Base-by-base conservation (phyloP, 495 filamentous ascomycete genomes). In the Trichocladium uniseriatum region DNA sequence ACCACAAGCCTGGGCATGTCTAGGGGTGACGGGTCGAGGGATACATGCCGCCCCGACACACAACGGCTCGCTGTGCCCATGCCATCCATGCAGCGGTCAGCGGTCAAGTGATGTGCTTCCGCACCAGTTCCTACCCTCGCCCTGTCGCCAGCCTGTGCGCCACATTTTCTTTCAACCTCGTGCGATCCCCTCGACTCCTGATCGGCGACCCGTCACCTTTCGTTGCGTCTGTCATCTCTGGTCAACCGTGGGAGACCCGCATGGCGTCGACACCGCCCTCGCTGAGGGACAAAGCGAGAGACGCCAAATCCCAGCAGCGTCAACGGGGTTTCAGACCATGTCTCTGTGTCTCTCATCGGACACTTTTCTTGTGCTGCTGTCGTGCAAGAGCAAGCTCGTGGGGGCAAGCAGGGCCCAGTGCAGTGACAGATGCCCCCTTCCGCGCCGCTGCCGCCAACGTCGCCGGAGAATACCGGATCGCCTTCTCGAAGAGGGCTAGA, bases 381-480 rank as follows among this genome's bases (percentile, higher is more conserved):
- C 61, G 58, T 60, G 62, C 58, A 54, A 55, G 43, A 35, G 57
- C 47, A 52, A 39, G 53, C 61, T 64, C 60, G 59, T 58, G 58
- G 57, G 41, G 54, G 56, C 44, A 58, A 63, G 57, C 51, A 60
- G 62, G 55, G 60, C 52, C 56, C 53, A 47, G 56, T 57, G 45
- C 58, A 62, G 62, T 65, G 61, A 61, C 60, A 64, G 61, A 59
- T 68, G 62, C 59, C 60, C 39, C 52, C 63, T 61, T 61, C 62
- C 57, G 56, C 60, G 57, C 56, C 45, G 58, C 51, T 54, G 61
- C 55, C 59, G 52, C 54, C 48, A 54, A 47, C 32, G 58, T 51
- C 50, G 52, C 53, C 49, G 55, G 55, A 56, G 56, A 57, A 57
- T 55, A 28, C 55, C 48, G 50, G 44, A n/a, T 45, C 31, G 47